These are phyloP conservation scores for Kurtzmaniella quercitrusa DNA, from an alignment of 1,139 yeast species.

Conservation along the genomic window DNA sequence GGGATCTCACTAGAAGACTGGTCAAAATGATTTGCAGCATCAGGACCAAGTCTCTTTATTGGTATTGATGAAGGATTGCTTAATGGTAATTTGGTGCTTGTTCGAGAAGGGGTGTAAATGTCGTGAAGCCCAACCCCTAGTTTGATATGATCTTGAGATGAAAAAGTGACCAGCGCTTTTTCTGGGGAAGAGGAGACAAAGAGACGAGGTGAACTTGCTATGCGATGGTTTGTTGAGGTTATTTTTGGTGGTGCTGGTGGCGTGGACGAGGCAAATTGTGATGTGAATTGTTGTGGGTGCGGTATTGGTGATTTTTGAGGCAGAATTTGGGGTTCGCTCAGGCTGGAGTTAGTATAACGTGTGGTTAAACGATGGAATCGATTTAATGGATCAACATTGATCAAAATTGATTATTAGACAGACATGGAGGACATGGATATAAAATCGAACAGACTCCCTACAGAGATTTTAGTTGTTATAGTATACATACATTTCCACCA, in stretches of 20 bases:
- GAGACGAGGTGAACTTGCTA: background rate
- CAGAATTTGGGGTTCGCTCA: constrained; percentile 1
- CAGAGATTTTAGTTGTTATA: no score
- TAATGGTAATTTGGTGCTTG: background rate
- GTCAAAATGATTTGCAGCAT: background rate
- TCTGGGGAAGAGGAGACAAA: background rate
- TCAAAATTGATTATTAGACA: no score
- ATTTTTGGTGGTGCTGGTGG: constrained; percentile 5
- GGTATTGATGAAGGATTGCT: background rate
- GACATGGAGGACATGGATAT: no score
- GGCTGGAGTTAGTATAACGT: background rate
- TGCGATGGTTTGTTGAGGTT: background rate
- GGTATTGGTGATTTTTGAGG: background rate
- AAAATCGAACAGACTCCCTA: no score
- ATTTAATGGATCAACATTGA: no score
- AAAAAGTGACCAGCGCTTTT: background rate
- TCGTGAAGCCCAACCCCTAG: no score
- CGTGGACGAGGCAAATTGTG: constrained; percentile 7
- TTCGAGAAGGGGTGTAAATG: background rate
- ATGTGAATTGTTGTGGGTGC: background rate
- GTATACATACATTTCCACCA: constrained; percentile 3
- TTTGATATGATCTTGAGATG: background rate
- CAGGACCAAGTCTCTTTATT: background rate
- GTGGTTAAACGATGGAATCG: no score
- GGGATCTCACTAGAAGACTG: background rate